Conservation (phyloP, 441 rosid genomes). For the Kokia cookei region DNA sequence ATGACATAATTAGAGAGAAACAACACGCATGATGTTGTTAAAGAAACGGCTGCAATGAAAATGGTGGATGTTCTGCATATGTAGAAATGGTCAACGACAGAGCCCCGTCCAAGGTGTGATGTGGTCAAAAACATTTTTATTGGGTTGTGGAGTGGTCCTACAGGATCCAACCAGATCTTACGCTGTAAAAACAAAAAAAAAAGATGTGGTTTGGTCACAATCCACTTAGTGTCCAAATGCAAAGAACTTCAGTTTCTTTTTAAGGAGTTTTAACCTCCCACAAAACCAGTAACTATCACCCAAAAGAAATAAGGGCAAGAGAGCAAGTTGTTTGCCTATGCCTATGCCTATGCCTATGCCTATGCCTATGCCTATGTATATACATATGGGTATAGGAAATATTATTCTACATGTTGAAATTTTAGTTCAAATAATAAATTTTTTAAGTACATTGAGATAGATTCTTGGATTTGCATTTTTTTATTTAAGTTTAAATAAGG, state of each 20-base stretch:
- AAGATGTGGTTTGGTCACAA: constrained; percentile 13
- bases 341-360: background rate
- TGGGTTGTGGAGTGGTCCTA: constrained; percentile 7
- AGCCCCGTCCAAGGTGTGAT: background rate
- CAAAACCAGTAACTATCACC: background rate
- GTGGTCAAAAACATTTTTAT: background rate
- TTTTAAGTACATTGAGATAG: too few species aligned
- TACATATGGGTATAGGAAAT: background rate
- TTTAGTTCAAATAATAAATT: too few species aligned
- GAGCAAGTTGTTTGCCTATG: background rate
- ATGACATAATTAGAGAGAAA: background rate
- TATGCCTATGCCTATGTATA: background rate
- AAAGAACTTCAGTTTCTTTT: background rate
- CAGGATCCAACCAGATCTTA: background rate
- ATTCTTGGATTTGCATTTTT: background rate
- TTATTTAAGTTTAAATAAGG: background rate
- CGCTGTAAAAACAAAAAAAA: background rate
- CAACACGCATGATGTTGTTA: constrained; percentile 2
- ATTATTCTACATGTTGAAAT: too few species aligned
- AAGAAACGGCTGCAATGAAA: constrained; percentile 4
- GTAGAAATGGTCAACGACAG: background rate
- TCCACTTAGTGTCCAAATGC: constrained; percentile 25
- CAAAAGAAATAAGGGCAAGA: too few species aligned
- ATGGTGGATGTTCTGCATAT: background rate
- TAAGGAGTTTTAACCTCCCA: background rate